These are phyloP conservation scores for Ophiostoma populinum DNA, from an alignment of 2,329 filamentous ascomycete species.

Conservation along the genomic window DNA sequence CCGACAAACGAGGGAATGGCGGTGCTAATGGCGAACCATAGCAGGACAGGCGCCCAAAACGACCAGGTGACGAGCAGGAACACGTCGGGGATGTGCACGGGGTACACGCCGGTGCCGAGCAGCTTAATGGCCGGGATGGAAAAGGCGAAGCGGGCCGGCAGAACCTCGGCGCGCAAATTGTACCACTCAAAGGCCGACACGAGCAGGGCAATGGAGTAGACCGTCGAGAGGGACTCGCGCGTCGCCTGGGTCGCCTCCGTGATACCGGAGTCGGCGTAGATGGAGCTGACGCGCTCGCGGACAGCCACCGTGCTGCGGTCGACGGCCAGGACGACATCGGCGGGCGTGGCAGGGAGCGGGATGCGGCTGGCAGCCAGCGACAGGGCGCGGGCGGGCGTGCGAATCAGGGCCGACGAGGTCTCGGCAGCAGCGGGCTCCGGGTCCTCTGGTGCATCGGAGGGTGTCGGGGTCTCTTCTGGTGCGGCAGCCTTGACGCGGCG, in stretches of 20 bases:
- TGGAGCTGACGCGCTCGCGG: conserved; percentile 44
- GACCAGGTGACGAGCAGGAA: conserved; percentile 56
- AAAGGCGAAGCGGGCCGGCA: conserved; percentile 56
- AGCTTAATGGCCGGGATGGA: conserved; percentile 46
- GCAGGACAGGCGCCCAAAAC: conserved; percentile 70
- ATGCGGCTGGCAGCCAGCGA: conserved; percentile 38
- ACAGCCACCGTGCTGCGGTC: conserved; percentile 53
- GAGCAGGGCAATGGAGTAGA: conserved; percentile 52
- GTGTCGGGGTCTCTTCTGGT: conserved; percentile 1
- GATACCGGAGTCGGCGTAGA: conserved; percentile 50
- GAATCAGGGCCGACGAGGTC: conserved; percentile 25
- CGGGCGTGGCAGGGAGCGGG: conserved; percentile 64
- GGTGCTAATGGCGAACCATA: conserved; percentile 61
- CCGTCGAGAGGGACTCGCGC: conserved; percentile 54
- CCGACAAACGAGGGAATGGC: conserved; percentile 53
- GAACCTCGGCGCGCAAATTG: conserved; percentile 50
- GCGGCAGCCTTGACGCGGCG: conserved; percentile 26
- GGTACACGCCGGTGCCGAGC: conserved; percentile 37
- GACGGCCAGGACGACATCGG: conserved; percentile 57
- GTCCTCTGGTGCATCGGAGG: conserved; percentile 14
- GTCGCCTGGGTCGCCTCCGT: conserved; percentile 46
- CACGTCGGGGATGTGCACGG: conserved; percentile 60
- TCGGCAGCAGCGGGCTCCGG: conserved; percentile 20
- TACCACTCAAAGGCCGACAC: conserved; percentile 53
- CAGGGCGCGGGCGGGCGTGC: conserved; percentile 33